These are phyloP conservation scores for Aspergillus awamori DNA, from an alignment of 2,329 filamentous ascomycete species.

Conservation along the genomic window DNA sequence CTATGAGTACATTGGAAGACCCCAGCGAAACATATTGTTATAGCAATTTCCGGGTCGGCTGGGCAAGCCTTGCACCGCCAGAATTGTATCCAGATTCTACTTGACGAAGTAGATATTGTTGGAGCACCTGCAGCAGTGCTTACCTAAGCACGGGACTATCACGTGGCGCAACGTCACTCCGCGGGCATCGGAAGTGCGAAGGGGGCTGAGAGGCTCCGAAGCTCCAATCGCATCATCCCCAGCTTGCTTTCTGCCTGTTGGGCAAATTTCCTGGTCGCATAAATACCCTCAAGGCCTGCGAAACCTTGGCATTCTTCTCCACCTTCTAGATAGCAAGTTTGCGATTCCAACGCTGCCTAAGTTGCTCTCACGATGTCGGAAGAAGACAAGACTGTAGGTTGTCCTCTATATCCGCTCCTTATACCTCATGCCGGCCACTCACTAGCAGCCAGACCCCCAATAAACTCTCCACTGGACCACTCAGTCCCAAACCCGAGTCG, in stretches of 20 bases:
- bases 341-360: not conserved
- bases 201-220: slow-evolving; percentile 12
- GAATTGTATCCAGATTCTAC: not conserved
- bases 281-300: not conserved
- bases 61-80: not conserved
- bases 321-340: slow-evolving; percentile 19
- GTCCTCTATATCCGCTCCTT: slow-evolving; percentile 13
- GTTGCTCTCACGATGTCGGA: slow-evolving; percentile 35
- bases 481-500: slow-evolving; percentile 50
- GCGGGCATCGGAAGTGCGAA: slow-evolving; percentile 12
- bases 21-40: slow-evolving; percentile 14
- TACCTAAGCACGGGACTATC: not conserved
- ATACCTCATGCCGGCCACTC: slow-evolving; percentile 16
- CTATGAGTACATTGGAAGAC: not conserved
- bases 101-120: not conserved
- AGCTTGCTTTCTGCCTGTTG: slow-evolving; percentile 29
- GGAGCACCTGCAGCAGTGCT: not conserved
- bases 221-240: slow-evolving; percentile 17
- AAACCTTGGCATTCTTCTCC: not conserved
- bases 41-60: not conserved
- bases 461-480: slow-evolving; percentile 37
- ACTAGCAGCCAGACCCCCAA: slow-evolving; percentile 36
- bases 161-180: slow-evolving; percentile 27
- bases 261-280: slow-evolving; percentile 25
- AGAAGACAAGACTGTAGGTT: slow-evolving; percentile 40